These are phyloP conservation scores for Suillus plorans DNA, from an alignment of 768 basidiomycete species.

Conservation along the genomic window DNA sequence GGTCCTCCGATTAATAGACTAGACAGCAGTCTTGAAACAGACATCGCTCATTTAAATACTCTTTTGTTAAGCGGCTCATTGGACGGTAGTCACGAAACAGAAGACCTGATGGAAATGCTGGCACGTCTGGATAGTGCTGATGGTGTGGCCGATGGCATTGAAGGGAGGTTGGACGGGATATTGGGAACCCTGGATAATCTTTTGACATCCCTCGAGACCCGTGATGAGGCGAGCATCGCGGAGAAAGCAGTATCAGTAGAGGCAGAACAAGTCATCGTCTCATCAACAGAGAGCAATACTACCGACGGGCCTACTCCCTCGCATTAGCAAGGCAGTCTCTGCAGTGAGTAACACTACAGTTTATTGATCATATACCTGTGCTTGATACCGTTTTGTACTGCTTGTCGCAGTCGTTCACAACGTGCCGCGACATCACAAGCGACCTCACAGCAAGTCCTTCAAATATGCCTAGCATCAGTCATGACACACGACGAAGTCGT, in stretches of 20 bases:
- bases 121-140: conserved; percentile 56
- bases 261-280: not conserved
- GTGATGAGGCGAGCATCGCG: conserved; percentile 3
- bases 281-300: not conserved
- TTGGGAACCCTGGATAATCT: conserved; percentile 58
- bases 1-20: conserved; percentile 5
- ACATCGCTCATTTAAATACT: conserved; percentile 34
- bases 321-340: not conserved
- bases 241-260: not conserved
- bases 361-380: not conserved
- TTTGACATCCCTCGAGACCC: conserved; percentile 42
- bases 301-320: not conserved
- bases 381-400: not conserved
- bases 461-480: not conserved
- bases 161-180: conserved; percentile 59
- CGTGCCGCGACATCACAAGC: not conserved
- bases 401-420: not conserved
- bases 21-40: conserved; percentile 31
- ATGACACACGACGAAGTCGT: not conserved
- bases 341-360: not conserved
- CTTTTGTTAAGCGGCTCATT: conserved; percentile 28
- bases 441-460: not conserved
- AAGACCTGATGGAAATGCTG: conserved; percentile 50
- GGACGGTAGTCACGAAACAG: conserved; percentile 36
- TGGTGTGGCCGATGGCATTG: conserved; percentile 59